These are phyloP conservation scores for Russula emetica DNA, from an alignment of 768 basidiomycete species.

Conservation along the genomic window DNA sequence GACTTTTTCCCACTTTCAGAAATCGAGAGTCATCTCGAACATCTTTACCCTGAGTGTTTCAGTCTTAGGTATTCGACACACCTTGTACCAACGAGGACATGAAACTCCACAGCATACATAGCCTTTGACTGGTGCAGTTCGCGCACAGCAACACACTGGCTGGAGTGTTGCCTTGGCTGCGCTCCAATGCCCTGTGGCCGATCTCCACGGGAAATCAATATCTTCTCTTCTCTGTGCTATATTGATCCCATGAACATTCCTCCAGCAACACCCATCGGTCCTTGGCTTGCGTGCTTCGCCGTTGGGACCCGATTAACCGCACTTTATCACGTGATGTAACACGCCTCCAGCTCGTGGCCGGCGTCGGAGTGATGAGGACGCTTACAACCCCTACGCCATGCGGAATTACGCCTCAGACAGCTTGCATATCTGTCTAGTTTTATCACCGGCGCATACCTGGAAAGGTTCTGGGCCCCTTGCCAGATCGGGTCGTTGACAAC, in stretches of 20 bases:
- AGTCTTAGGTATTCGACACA: background rate
- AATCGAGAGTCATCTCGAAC: conserved; percentile 9
- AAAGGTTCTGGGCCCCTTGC: conserved; percentile 15
- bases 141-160: background rate
- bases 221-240: background rate
- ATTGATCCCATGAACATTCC: background rate
- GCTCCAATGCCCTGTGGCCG: background rate
- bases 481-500: conserved; percentile 24
- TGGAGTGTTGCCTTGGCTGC: background rate
- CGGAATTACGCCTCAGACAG: conserved; percentile 10
- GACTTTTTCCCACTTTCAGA: conserved; percentile 7
- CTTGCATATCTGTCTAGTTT: conserved; percentile 9
- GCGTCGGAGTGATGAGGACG: conserved; percentile 17
- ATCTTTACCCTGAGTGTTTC: conserved; percentile 11
- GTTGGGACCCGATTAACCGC: background rate
- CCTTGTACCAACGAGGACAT: conserved; percentile 12
- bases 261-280: background rate
- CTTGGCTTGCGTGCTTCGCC: background rate
- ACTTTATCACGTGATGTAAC: conserved; percentile 20
- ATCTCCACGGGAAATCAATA: background rate
- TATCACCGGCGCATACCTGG: conserved; percentile 17
- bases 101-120: conserved; percentile 22
- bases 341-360: conserved; percentile 23
- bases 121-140: conserved; percentile 5
- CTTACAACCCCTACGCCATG: conserved; percentile 14